These are phyloP conservation scores for Fonsecaea monophora DNA, from an alignment of 2,329 filamentous ascomycete genomes.

Conservation along the genomic window DNA sequence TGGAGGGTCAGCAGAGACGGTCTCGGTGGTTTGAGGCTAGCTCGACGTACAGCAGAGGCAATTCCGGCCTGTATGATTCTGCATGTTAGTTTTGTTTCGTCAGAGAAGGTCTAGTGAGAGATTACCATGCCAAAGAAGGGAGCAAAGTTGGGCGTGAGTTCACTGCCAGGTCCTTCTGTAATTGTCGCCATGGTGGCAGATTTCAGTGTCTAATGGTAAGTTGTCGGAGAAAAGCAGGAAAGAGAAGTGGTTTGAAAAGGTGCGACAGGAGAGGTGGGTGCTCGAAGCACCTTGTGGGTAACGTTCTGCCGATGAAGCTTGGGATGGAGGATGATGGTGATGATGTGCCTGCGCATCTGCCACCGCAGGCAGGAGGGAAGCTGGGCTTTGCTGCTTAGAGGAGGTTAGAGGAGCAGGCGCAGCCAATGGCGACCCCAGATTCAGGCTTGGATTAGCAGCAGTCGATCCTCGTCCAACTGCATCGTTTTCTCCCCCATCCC, in stretches of 20 bases:
- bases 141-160: slow-evolving; percentile 67
- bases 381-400: neutral
- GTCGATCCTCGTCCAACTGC: slow-evolving; percentile 11
- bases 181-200: slow-evolving; percentile 39
- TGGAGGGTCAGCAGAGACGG: slow-evolving; percentile 15
- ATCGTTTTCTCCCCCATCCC: slow-evolving; percentile 11
- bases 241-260: neutral
- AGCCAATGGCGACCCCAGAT: slow-evolving; percentile 20
- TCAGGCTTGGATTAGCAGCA: slow-evolving; percentile 3
- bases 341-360: slow-evolving; percentile 10
- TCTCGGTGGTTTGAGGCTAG: neutral
- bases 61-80: slow-evolving; percentile 52
- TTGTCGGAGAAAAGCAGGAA: neutral
- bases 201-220: neutral
- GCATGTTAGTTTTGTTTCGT: slow-evolving; percentile 40
- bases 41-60: slow-evolving; percentile 53
- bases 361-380: slow-evolving; percentile 3
- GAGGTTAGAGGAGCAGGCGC: slow-evolving; percentile 3
- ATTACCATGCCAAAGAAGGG: slow-evolving; percentile 73
- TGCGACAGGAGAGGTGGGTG: neutral
- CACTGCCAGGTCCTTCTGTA: slow-evolving; percentile 51
- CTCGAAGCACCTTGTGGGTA: neutral
- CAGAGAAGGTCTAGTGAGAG: slow-evolving; percentile 34
- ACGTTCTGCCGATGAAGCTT: slow-evolving; percentile 10
- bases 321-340: neutral